A percentile compares a stretch with the other conserved stretches of the same genome.
Evolutionary conservation across 495 filamentous ascomycete species (phyloP).

Genomic region (Durotheca rogersii): DNA sequence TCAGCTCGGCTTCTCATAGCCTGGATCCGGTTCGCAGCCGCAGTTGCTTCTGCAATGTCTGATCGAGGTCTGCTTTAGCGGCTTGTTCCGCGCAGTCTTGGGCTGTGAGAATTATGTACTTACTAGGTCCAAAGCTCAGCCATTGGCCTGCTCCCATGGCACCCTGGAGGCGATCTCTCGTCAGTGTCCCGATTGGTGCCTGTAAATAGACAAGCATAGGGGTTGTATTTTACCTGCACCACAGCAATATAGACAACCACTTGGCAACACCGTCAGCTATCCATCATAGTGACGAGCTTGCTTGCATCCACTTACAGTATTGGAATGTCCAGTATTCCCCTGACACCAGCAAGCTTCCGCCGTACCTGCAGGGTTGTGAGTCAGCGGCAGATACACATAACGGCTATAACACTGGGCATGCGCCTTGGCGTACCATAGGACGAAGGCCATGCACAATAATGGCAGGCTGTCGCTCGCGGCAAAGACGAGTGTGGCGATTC

Average conservation of each 20-base stretch:
- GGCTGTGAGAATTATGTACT: conserved; percentile 24
- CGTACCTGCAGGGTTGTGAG: conserved; percentile 36
- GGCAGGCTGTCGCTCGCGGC: conserved; percentile 51
- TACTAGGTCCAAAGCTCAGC: conserved; percentile 52
- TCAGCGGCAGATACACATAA: not conserved
- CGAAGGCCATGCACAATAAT: conserved; percentile 57
- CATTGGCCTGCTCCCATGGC: conserved; percentile 47
- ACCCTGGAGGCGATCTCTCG: conserved; percentile 33
- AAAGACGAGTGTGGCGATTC: conserved; percentile 53
- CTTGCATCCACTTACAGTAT: conserved; percentile 43
- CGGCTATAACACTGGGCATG: no score
- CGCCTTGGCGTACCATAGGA: conserved; percentile 53
- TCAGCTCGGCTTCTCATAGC: conserved; percentile 41
- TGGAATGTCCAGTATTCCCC: conserved; percentile 48
- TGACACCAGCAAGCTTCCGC: conserved; percentile 44
- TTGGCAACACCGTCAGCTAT: conserved; percentile 18
- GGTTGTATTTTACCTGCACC: conserved; percentile 41
- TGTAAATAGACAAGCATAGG: not conserved
- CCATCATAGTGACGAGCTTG: not conserved
- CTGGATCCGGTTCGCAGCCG: conserved; percentile 58
- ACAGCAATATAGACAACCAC: conserved; percentile 52
- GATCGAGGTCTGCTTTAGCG: not conserved
- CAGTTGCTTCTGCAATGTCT: conserved; percentile 60
- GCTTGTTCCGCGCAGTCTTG: not conserved
- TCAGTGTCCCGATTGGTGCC: conserved; percentile 2